Base-by-base conservation (phyloP, 495 filamentous ascomycete species). In the Hypoxylon cercidicola region DNA sequence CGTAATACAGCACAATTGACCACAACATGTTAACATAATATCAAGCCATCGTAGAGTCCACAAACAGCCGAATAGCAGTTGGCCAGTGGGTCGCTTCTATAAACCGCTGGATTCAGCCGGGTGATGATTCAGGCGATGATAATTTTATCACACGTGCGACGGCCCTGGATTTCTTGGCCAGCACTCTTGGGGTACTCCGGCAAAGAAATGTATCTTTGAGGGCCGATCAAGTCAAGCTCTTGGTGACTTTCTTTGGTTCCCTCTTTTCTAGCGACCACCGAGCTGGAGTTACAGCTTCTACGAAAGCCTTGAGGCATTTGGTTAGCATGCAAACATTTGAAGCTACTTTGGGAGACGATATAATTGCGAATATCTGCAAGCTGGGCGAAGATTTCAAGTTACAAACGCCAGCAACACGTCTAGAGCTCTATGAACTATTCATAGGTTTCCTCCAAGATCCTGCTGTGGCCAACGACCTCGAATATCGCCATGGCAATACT, bases 231-330 rank as follows among this genome's bases (percentile, higher is more conserved):
- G 72, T 82, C 11, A 65, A 73, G 18, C 67, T 76, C 5, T 69
- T 83, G 15, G 73, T 80, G 8, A 75, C 72, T 45, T 83, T 83
- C 74, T 83, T 83, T 41, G 75, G 77, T 32, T 73, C 79, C 23
- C 79, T 83, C 66, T 81, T 83, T 51, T 79, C 77, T 0, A 78
- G 77, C 55, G 81, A 83, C 52, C 81, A 82, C 68, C 81, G 80
- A 34, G 79, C 79, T 5, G 81, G 80, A 21, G 74, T 83, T 54
- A 75, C 76, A 8, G 78, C 81, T n/a, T 77, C 81, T 3, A 66
- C 77, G 23, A 78, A 80, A 56, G 81, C 81, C 1, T 60, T 83
- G n/a, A 72, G 70, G 6, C 73, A 77, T 9, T 72, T 84, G 23
- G 67, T 71, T 52, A 28, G 52, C 43, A 84, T 81, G 78, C 79